A percentile compares a stretch with the other conserved stretches of the same genome.
Evolutionary conservation across 2,329 filamentous ascomycete genomes (phyloP).

Genomic region (Talaromyces sp.): DNA sequence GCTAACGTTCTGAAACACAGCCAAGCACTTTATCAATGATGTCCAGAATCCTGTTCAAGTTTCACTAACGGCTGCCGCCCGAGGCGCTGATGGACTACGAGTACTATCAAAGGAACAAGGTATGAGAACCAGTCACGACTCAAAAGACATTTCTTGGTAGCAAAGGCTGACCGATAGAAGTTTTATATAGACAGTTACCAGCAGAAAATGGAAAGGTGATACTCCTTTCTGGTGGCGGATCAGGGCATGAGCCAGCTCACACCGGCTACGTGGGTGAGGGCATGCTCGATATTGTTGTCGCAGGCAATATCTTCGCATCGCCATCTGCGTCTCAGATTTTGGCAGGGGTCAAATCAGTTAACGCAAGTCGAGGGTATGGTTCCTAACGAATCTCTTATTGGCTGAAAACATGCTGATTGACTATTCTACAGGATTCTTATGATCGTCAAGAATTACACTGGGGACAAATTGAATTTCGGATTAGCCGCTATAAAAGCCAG

Average conservation of each 20-base stretch:
- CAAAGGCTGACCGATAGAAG: not conserved
- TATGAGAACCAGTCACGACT: not conserved
- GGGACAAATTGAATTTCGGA: constrained; percentile 13
- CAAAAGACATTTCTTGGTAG: no score
- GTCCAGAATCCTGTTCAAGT: not conserved
- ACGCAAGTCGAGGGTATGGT: not conserved
- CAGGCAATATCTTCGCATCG: constrained; percentile 5
- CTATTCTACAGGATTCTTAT: not conserved
- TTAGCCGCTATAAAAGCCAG: constrained; percentile 7
- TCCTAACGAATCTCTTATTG: not conserved
- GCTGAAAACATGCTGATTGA: no score
- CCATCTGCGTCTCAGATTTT: not conserved
- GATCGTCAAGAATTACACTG: constrained; percentile 14
- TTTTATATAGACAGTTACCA: not conserved
- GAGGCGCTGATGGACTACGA: not conserved
- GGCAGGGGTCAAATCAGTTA: not conserved
- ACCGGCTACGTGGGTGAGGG: constrained; percentile 11
- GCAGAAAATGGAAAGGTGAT: not conserved
- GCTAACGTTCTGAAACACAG: not conserved
- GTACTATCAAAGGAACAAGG: not conserved
- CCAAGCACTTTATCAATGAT: not conserved
- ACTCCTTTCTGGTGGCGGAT: not conserved
- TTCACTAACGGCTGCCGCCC: not conserved
- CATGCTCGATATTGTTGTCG: constrained; percentile 8
- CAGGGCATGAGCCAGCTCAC: constrained; percentile 14